phyloP scores from a whole-genome alignment of 345 rosid genomes.

The Populus deltoides region DNA sequence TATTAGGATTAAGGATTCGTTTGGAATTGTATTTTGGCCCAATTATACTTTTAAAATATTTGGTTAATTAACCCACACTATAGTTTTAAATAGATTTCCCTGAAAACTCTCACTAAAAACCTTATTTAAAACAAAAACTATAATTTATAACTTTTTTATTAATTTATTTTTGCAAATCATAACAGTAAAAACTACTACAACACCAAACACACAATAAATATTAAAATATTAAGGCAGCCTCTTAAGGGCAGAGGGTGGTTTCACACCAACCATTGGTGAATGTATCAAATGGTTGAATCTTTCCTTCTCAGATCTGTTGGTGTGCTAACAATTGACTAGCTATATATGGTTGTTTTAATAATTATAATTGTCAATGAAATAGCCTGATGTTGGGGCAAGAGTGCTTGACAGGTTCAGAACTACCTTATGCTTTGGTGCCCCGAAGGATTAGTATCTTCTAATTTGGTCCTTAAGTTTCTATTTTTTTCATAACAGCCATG shows the following conservation, averaged over 20 bases:
- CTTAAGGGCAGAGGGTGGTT: neutral
- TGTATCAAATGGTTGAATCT: neutral
- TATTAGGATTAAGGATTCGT: too few species aligned
- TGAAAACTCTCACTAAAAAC: too few species aligned
- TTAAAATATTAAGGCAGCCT: neutral
- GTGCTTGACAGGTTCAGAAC: neutral
- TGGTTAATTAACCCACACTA: too few species aligned
- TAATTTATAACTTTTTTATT: too few species aligned
- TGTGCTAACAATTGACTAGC: neutral
- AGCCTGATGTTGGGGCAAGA: neutral
- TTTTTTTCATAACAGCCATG: neutral
- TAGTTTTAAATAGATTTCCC: too few species aligned
- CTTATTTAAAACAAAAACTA: too few species aligned
- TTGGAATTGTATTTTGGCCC: too few species aligned
- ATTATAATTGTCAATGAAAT: too few species aligned
- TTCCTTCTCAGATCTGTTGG: neutral
- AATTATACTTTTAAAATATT: too few species aligned
- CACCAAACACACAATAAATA: too few species aligned
- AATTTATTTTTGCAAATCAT: too few species aligned
- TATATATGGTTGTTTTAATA: neutral
- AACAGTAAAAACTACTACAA: rapidly evolving
- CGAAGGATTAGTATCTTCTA: neutral
- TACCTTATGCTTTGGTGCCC: neutral
- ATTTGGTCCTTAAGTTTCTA: neutral
- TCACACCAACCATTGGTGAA: neutral